phyloP scores from a whole-genome alignment of 2,329 filamentous ascomycete genomes.

The Phoma sp. region DNA sequence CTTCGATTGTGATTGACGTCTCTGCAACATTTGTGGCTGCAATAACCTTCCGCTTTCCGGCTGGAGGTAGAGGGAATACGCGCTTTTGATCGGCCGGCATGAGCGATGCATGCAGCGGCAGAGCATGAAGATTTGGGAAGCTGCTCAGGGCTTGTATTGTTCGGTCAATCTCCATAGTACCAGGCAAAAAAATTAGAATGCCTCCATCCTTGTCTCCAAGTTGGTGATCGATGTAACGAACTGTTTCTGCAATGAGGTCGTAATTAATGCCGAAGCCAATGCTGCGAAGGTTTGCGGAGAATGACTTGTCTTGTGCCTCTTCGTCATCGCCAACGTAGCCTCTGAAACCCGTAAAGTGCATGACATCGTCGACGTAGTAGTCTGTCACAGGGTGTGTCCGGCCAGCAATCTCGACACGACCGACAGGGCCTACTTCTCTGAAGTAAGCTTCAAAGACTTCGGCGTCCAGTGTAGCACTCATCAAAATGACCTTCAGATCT shows the following conservation, averaged over 20 bases:
- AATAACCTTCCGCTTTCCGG: slow-evolving; percentile 87
- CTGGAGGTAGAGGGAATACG: slow-evolving; percentile 80
- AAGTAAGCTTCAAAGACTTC: slow-evolving; percentile 87
- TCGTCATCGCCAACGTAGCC: slow-evolving; percentile 57
- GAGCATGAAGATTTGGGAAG: slow-evolving; percentile 74
- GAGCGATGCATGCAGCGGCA: slow-evolving; percentile 91
- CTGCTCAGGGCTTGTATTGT: slow-evolving; percentile 72
- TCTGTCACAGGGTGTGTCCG: slow-evolving; percentile 90
- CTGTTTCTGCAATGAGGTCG: slow-evolving; percentile 79
- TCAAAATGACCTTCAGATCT: slow-evolving; percentile 88
- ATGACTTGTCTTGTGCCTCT: slow-evolving; percentile 57
- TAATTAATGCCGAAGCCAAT: slow-evolving; percentile 87
- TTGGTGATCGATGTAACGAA: slow-evolving; percentile 80
- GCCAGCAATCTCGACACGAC: slow-evolving; percentile 84
- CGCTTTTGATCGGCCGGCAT: slow-evolving; percentile 86
- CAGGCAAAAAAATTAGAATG: slow-evolving; percentile 94
- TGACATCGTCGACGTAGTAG: slow-evolving; percentile 86
- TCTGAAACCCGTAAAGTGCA: slow-evolving; percentile 77
- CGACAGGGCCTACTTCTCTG: slow-evolving; percentile 72
- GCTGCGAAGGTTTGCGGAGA: slow-evolving; percentile 52
- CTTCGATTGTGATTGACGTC: slow-evolving; percentile 97
- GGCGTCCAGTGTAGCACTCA: slow-evolving; percentile 95
- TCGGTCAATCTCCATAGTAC: slow-evolving; percentile 88
- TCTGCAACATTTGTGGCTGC: slow-evolving; percentile 97
- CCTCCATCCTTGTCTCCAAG: slow-evolving; percentile 78